phyloP scores from a whole-genome alignment of 768 basidiomycete species.

The Naganishia kalamii region DNA sequence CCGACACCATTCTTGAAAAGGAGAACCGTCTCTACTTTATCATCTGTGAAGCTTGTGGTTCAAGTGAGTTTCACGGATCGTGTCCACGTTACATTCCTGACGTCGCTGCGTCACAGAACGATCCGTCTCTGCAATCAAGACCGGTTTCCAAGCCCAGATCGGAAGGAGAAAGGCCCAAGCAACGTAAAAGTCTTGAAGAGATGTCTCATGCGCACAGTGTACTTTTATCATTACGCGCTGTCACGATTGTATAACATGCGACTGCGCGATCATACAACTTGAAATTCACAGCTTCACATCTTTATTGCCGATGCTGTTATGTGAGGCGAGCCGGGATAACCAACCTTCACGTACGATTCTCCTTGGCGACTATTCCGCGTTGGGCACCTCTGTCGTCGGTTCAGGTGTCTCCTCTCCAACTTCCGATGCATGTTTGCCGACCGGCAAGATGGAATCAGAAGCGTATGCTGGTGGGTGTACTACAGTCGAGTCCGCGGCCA shows the following conservation, averaged over 20 bases:
- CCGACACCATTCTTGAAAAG: conserved; percentile 90
- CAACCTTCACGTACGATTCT: too few relatives aligned
- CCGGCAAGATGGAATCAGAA: conserved; percentile 6
- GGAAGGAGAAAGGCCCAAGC: conserved; percentile 38
- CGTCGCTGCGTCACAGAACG: conserved; percentile 51
- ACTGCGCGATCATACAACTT: neutral
- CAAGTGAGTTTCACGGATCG: conserved; percentile 32
- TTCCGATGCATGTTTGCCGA: conserved; percentile 10
- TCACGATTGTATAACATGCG: conserved; percentile 9
- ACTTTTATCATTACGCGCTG: neutral
- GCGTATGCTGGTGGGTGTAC: neutral
- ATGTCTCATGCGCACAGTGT: neutral
- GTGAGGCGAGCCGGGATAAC: too few relatives aligned
- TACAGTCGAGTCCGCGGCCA: neutral
- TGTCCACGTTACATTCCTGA: conserved; percentile 44
- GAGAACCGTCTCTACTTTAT: conserved; percentile 97
- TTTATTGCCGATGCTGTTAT: neutral
- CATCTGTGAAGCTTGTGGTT: conserved; percentile 47
- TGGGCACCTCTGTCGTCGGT: neutral
- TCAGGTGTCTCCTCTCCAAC: conserved; percentile 10
- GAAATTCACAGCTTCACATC: neutral
- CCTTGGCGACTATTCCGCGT: neutral
- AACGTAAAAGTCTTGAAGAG: neutral
- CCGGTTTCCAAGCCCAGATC: conserved; percentile 88
- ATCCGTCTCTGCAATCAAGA: conserved; percentile 94